These are phyloP conservation scores for Tulasnella sp. DNA, from an alignment of 768 basidiomycete species.

Conservation along the genomic window DNA sequence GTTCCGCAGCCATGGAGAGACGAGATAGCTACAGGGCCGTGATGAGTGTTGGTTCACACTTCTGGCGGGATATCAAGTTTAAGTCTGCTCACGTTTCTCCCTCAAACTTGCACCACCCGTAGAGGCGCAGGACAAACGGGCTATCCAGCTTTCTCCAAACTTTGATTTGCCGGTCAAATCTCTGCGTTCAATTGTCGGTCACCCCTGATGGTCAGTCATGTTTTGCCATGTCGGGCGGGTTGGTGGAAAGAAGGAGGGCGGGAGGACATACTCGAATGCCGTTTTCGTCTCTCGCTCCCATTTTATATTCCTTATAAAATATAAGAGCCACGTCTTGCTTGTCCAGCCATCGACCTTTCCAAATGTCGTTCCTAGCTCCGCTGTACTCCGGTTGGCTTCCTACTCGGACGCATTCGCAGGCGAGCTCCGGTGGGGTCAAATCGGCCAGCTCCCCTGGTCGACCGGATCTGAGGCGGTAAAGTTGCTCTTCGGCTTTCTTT, in stretches of 20 bases:
- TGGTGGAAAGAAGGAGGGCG: too few species aligned
- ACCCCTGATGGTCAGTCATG: neutral
- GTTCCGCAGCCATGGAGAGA: slow-evolving; percentile 6
- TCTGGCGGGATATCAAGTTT: neutral
- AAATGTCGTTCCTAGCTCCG: slow-evolving; percentile 7
- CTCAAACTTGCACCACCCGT: neutral
- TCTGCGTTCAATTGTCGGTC: neutral
- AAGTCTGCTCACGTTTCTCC: neutral
- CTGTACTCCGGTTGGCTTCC: neutral
- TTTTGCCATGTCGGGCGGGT: neutral
- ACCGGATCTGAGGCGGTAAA: neutral
- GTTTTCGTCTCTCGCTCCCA: neutral
- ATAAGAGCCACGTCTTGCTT: slow-evolving; percentile 11
- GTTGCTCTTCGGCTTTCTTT: neutral
- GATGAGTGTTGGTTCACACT: neutral
- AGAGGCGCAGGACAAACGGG: neutral
- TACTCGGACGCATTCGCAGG: neutral
- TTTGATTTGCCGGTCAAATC: slow-evolving; percentile 12
- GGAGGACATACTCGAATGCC: neutral
- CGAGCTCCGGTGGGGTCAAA: neutral
- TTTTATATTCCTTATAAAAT: neutral
- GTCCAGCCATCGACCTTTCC: slow-evolving; percentile 18
- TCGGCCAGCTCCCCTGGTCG: neutral
- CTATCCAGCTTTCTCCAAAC: slow-evolving; percentile 7
- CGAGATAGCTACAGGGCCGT: neutral